phyloP scores from a whole-genome alignment of 2,329 filamentous ascomycete genomes.

The Decorospora gaudefroyi region DNA sequence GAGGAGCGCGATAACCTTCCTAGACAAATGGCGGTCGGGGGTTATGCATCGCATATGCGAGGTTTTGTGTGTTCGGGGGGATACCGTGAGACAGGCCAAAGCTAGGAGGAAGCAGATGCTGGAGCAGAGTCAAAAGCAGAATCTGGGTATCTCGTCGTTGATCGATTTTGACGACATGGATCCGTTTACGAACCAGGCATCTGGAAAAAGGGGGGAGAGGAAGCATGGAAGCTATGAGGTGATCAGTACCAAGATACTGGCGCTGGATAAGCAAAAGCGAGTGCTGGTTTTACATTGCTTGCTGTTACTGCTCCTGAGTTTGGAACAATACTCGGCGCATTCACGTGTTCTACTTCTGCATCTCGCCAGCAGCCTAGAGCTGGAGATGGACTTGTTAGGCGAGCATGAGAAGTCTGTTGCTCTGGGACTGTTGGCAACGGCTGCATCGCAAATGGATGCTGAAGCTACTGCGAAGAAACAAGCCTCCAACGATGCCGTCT shows the following conservation, averaged over 20 bases:
- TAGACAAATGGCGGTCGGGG: slow-evolving; percentile 76
- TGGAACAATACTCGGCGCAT: slow-evolving; percentile 75
- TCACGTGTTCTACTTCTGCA: slow-evolving; percentile 73
- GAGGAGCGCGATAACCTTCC: slow-evolving; percentile 69
- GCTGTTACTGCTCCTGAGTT: slow-evolving; percentile 70
- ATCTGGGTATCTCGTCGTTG: slow-evolving; percentile 29
- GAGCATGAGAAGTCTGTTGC: slow-evolving; percentile 76
- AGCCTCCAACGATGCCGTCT: slow-evolving; percentile 65
- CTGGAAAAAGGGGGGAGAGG: slow-evolving; percentile 5
- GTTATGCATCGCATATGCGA: slow-evolving; percentile 73
- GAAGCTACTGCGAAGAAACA: slow-evolving; percentile 75
- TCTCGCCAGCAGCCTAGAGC: slow-evolving; percentile 68
- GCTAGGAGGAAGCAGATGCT: slow-evolving; percentile 27
- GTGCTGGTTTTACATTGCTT: slow-evolving; percentile 71
- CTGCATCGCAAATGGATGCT: slow-evolving; percentile 71
- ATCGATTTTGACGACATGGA: slow-evolving; percentile 35
- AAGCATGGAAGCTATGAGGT: slow-evolving; percentile 37
- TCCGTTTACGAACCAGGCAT: slow-evolving; percentile 22
- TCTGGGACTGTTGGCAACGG: slow-evolving; percentile 67
- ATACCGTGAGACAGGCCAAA: slow-evolving; percentile 45
- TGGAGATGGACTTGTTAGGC: slow-evolving; percentile 66
- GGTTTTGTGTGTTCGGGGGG: slow-evolving; percentile 52
- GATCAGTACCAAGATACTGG: slow-evolving; percentile 44
- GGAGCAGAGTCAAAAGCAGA: slow-evolving; percentile 26
- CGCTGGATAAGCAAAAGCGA: slow-evolving; percentile 55